Evolutionary conservation across 2,329 filamentous ascomycete species (phyloP).

Genomic region (Diaporthe aspalathi): DNA sequence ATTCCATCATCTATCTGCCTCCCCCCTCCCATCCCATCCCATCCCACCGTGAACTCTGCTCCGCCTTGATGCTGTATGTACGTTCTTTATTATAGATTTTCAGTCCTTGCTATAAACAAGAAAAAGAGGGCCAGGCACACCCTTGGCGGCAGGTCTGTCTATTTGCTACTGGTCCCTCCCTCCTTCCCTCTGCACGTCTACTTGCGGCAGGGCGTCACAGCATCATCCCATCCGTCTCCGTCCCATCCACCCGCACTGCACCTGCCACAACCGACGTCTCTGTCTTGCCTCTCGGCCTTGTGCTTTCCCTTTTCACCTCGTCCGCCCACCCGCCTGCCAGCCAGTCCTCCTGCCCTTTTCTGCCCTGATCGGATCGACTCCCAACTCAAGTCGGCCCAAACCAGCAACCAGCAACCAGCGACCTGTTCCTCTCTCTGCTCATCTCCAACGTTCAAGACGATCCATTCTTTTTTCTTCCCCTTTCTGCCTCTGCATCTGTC

Average conservation of each 20-base stretch:
- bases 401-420: constrained; percentile 3
- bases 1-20: not conserved
- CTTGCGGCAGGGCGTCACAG: constrained; percentile 16
- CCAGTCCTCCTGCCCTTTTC: not conserved
- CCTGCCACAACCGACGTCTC: constrained; percentile 30
- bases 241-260: constrained; percentile 21
- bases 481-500: not conserved
- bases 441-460: not conserved
- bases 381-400: not conserved
- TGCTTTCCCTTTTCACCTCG: constrained; percentile 25
- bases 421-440: not conserved
- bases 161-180: not conserved
- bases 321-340: constrained; percentile 9
- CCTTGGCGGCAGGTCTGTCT: constrained; percentile 12
- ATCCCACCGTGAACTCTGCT: not conserved
- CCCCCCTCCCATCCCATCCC: too few species aligned
- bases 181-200: not conserved
- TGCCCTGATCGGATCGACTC: not conserved
- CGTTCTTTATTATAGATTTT: not conserved
- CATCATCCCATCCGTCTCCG: constrained; percentile 27
- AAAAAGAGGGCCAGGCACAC: not conserved
- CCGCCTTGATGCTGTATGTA: too few species aligned
- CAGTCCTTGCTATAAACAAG: not conserved
- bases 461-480: not conserved
- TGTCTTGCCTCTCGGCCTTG: constrained; percentile 15